Evolutionary conservation across 495 filamentous ascomycete genomes (phyloP).

Genomic region (Podospora pseudoanserina): DNA sequence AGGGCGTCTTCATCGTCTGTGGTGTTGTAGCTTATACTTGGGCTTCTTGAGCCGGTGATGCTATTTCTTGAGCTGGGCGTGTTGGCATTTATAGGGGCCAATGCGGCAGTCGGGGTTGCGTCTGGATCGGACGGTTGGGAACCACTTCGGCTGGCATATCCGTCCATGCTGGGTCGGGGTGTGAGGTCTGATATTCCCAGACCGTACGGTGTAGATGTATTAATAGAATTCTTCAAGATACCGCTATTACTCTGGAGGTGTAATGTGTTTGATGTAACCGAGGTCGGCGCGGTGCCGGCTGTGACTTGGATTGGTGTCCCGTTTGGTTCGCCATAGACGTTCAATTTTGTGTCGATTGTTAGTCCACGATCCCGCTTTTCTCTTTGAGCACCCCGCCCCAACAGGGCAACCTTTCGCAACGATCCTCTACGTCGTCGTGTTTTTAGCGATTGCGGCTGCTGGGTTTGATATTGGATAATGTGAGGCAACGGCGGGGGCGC

Average conservation of each 20-base stretch:
- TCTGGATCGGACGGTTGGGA: constrained; percentile 20
- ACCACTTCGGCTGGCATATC: constrained; percentile 28
- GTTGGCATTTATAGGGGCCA: constrained; percentile 22
- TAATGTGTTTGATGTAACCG: constrained; percentile 11
- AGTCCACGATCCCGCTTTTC: constrained; percentile 52
- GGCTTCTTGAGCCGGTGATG: constrained; percentile 41
- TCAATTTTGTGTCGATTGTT: constrained; percentile 41
- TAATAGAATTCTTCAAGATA: neutral
- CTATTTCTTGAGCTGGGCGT: constrained; percentile 8
- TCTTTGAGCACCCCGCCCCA: constrained; percentile 63
- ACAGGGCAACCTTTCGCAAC: constrained; percentile 71
- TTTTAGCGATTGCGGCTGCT: constrained; percentile 52
- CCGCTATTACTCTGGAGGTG: neutral
- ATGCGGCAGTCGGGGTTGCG: constrained; percentile 29
- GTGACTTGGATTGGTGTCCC: constrained; percentile 1
- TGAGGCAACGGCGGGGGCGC: constrained; percentile 38
- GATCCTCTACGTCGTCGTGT: constrained; percentile 75
- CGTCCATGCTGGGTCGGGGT: constrained; percentile 47
- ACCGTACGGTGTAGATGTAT: constrained; percentile 28
- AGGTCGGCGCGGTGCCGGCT: constrained; percentile 17
- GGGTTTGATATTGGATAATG: constrained; percentile 43
- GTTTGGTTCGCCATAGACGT: constrained; percentile 4
- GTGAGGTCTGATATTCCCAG: constrained; percentile 49
- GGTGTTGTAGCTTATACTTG: constrained; percentile 61
- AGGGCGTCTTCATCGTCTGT: constrained; percentile 78